phyloP scores from a whole-genome alignment of 2,329 filamentous ascomycete species.

The Emericellopsis cladophorae region DNA sequence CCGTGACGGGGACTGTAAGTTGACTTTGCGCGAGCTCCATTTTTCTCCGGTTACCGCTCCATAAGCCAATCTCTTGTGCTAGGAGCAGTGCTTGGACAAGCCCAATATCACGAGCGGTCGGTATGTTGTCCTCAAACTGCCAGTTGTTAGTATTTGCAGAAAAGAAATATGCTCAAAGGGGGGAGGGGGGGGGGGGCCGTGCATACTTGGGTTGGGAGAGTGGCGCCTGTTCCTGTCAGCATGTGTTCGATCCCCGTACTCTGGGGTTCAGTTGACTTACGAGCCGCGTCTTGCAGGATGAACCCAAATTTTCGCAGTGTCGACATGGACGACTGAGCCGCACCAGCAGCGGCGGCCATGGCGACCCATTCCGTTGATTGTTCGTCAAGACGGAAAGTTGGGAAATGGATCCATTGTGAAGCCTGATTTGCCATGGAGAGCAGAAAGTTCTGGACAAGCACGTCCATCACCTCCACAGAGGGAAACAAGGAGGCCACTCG shows the following conservation, averaged over 20 bases:
- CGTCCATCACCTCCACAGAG: constrained; percentile 46
- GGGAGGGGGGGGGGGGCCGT: background rate
- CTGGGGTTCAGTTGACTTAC: constrained; percentile 13
- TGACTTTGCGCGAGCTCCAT: constrained; percentile 45
- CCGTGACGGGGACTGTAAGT: constrained; percentile 28
- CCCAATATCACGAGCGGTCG: constrained; percentile 24
- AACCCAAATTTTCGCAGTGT: constrained; percentile 49
- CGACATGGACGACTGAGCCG: constrained; percentile 41
- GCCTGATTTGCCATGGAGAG: constrained; percentile 42
- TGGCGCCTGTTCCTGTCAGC: constrained; percentile 1
- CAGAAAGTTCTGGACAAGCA: constrained; percentile 47
- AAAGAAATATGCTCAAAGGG: background rate
- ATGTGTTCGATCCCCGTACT: background rate
- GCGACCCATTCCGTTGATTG: constrained; percentile 47
- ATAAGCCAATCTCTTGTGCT: constrained; percentile 35
- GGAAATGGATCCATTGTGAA: constrained; percentile 48
- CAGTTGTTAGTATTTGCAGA: too few relatives aligned
- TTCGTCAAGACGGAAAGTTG: constrained; percentile 41
- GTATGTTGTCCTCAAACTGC: constrained; percentile 37
- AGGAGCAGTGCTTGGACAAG: constrained; percentile 32
- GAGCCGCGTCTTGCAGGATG: constrained; percentile 38
- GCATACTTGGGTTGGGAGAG: constrained; percentile 2
- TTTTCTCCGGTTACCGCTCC: constrained; percentile 41
- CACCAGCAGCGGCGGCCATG: constrained; percentile 47
- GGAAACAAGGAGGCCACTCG: constrained; percentile 49